A percentile compares a stretch with the other conserved stretches of the same genome.
These are phyloP conservation scores for Cryptosporidium ryanae DNA, from an alignment of 169 alveolate species.

Conservation along the genomic window DNA sequence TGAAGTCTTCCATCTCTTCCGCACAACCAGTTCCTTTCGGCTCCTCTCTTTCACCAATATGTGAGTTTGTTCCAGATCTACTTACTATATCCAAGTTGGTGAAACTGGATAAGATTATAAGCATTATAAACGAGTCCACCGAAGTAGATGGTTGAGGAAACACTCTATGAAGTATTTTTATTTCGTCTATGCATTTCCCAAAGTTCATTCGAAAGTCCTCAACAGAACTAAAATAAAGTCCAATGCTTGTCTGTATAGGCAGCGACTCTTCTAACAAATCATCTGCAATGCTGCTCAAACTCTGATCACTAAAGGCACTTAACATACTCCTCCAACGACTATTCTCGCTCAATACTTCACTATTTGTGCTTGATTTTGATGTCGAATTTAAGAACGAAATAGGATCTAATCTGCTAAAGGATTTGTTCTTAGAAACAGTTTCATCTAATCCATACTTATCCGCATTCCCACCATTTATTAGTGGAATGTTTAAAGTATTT, in stretches of 20 bases:
- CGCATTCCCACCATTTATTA: constrained; percentile 2
- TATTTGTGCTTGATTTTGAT: constrained; percentile 8
- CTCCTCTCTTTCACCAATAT: not conserved
- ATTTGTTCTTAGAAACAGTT: not conserved
- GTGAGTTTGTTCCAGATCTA: constrained; percentile 2
- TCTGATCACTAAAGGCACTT: constrained; percentile 66
- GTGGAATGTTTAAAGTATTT: constrained; percentile 37
- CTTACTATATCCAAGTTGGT: constrained; percentile 16
- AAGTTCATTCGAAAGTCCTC: constrained; percentile 21
- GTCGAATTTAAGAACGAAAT: not conserved
- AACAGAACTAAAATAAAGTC: constrained; percentile 45
- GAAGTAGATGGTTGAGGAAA: constrained; percentile 59
- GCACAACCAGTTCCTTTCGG: not conserved
- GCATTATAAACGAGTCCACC: constrained; percentile 29
- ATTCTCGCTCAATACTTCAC: not conserved
- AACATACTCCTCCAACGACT: constrained; percentile 69
- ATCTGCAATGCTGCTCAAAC: constrained; percentile 52
- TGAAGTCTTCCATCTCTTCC: constrained; percentile 1
- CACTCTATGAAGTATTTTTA: constrained; percentile 23
- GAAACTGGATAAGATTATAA: constrained; percentile 20
- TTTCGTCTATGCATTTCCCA: constrained; percentile 33
- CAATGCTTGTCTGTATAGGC: constrained; percentile 61
- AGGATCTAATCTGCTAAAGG: constrained; percentile 15
- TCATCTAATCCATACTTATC: constrained; percentile 9
- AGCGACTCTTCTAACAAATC: constrained; percentile 57